phyloP scores from a whole-genome alignment of 192 early-diverging fungal genomes.

The Rhizophagus prolifer region DNA sequence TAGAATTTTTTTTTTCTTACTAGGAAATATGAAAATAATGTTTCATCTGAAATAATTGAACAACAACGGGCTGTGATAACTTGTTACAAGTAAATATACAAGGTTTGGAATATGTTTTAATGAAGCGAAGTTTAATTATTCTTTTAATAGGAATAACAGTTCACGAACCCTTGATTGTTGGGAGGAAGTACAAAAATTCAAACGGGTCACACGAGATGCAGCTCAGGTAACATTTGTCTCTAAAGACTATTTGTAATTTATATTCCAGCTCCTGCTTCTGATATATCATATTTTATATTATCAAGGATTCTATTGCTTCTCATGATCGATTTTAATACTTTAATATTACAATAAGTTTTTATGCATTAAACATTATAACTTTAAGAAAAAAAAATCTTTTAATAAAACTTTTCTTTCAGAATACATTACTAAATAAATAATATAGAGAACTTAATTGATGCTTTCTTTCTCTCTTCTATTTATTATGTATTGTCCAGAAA shows the following conservation, averaged over 20 bases:
- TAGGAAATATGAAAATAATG: slow-evolving; percentile 21
- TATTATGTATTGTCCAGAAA: background rate
- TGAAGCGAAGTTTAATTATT: background rate
- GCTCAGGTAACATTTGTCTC: background rate
- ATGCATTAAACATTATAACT: no score
- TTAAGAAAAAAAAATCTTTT: no score
- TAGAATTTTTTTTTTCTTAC: background rate
- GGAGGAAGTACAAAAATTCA: slow-evolving; percentile 13
- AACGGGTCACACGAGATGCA: background rate
- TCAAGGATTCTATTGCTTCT: background rate
- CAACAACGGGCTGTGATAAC: slow-evolving; percentile 16
- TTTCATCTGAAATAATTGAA: slow-evolving; percentile 5
- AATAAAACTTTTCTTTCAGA: no score
- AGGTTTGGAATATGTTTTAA: background rate
- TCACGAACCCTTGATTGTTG: slow-evolving; percentile 18
- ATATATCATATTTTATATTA: background rate
- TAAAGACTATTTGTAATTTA: background rate
- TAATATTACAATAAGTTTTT: no score
- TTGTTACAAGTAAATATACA: slow-evolving; percentile 8
- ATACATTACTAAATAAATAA: background rate
- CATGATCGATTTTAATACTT: background rate
- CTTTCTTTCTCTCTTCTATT: background rate
- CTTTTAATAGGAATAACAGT: slow-evolving; percentile 13
- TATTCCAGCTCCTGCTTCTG: background rate
- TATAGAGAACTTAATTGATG: background rate